phyloP scores from a whole-genome alignment of 768 basidiomycete genomes.

The Exidia glandulosa region DNA sequence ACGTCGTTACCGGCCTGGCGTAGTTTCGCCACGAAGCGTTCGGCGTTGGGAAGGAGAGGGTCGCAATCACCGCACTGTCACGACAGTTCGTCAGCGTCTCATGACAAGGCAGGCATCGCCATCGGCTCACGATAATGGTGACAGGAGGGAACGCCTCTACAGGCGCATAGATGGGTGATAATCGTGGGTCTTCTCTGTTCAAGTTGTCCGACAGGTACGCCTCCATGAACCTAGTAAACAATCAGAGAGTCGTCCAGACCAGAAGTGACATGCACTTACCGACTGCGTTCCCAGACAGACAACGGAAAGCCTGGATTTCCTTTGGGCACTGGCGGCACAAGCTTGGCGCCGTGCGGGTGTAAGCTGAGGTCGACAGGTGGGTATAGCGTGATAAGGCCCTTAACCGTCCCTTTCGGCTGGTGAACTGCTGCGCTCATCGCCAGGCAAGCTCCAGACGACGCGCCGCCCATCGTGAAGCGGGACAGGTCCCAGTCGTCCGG shows the following conservation, averaged over 20 bases:
- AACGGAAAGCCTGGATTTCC: neutral
- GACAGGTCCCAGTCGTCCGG: neutral
- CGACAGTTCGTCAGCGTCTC: no score
- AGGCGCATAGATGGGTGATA: neutral
- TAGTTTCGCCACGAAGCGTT: neutral
- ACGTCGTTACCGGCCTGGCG: neutral
- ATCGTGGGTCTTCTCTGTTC: conserved; percentile 1
- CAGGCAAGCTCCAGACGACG: neutral
- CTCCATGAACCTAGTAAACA: neutral
- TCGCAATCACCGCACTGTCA: neutral
- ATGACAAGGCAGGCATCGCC: neutral
- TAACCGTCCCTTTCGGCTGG: neutral
- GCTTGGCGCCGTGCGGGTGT: neutral
- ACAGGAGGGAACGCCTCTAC: neutral
- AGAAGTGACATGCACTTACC: no score
- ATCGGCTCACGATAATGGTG: neutral
- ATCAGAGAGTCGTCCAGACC: no score
- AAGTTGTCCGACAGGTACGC: neutral
- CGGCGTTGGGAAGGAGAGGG: neutral
- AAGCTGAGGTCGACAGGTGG: neutral
- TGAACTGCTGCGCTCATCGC: neutral
- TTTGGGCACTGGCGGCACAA: neutral
- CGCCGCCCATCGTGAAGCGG: conserved; percentile 1
- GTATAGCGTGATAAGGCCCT: neutral
- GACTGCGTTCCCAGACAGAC: neutral